These are phyloP conservation scores for Phlegmacium glaucopus DNA, from an alignment of 768 basidiomycete genomes.

Conservation along the genomic window DNA sequence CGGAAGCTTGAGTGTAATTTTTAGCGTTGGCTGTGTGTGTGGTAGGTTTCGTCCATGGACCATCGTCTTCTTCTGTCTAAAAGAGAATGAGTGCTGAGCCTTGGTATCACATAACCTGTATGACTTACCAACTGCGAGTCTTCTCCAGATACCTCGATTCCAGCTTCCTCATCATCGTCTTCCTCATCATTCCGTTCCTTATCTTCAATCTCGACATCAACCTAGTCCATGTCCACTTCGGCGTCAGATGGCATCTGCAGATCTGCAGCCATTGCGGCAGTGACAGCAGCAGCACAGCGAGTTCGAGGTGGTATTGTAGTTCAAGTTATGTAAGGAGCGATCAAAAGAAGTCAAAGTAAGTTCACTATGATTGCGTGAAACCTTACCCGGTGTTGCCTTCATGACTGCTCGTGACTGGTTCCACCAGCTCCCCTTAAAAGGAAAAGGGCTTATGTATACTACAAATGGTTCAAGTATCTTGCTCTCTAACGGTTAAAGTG, in stretches of 20 bases:
- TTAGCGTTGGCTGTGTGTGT: conserved; percentile 41
- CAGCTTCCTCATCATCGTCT: conserved; percentile 26
- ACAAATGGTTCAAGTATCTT: too few relatives aligned
- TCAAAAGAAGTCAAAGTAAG: too few relatives aligned
- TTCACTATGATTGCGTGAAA: too few relatives aligned
- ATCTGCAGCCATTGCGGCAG: conserved; percentile 26
- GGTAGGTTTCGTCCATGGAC: conserved; percentile 21
- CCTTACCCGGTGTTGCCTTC: too few relatives aligned
- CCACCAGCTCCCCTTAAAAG: too few relatives aligned
- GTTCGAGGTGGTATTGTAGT: too few relatives aligned
- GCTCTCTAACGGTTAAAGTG: too few relatives aligned
- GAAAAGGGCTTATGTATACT: too few relatives aligned
- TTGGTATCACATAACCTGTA: neutral
- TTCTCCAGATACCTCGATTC: conserved; percentile 38
- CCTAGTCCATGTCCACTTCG: conserved; percentile 30
- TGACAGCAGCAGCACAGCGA: conserved; percentile 25
- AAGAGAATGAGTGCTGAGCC: neutral
- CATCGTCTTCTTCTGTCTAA: conserved; percentile 20
- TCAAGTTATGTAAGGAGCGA: too few relatives aligned
- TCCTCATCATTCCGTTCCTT: conserved; percentile 38
- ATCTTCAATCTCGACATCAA: conserved; percentile 23
- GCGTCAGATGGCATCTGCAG: conserved; percentile 33
- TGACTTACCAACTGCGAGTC: conserved; percentile 16
- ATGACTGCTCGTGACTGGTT: too few relatives aligned
- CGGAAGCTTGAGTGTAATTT: conserved; percentile 61